Evolutionary conservation across 2,329 filamentous ascomycete genomes (phyloP).

Genomic region (Fusarium neocosmosporiellum): DNA sequence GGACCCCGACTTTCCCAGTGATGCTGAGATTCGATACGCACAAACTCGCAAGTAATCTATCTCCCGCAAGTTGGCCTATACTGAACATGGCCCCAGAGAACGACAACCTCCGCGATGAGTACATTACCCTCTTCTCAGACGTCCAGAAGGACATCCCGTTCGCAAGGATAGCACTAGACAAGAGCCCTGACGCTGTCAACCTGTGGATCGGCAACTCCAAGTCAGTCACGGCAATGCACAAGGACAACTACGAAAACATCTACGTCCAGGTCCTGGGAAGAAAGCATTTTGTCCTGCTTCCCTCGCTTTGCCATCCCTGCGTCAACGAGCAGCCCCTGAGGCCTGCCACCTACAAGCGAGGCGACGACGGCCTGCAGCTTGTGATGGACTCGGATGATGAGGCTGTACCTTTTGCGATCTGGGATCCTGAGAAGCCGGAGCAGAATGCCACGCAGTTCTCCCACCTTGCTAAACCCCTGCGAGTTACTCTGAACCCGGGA

Average conservation of each 20-base stretch:
- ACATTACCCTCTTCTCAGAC: slow-evolving; percentile 69
- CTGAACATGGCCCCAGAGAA: slow-evolving; percentile 67
- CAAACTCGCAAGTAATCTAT: slow-evolving; percentile 72
- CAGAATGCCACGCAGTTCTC: slow-evolving; percentile 68
- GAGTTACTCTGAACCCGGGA: slow-evolving; percentile 76
- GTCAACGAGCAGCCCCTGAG: slow-evolving; percentile 71
- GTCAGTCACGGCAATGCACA: slow-evolving; percentile 79
- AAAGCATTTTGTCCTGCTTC: slow-evolving; percentile 81
- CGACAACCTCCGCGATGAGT: slow-evolving; percentile 83
- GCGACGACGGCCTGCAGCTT: slow-evolving; percentile 43
- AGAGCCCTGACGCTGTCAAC: slow-evolving; percentile 79
- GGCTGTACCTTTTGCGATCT: slow-evolving; percentile 74
- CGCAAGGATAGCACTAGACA: slow-evolving; percentile 75
- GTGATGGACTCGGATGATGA: slow-evolving; percentile 49
- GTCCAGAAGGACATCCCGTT: slow-evolving; percentile 75
- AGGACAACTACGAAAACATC: slow-evolving; percentile 87
- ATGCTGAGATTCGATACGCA: slow-evolving; percentile 72
- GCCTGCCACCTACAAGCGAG: slow-evolving; percentile 69
- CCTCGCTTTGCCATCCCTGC: slow-evolving; percentile 76
- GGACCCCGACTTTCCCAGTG: slow-evolving; percentile 43
- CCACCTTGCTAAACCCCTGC: slow-evolving; percentile 66
- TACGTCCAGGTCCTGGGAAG: slow-evolving; percentile 80
- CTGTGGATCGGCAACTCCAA: slow-evolving; percentile 83
- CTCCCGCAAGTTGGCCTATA: not conserved
- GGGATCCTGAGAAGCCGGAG: slow-evolving; percentile 75